Conservation (phyloP, 129 eudicot species). For the Pseudognaphalium luteoalbum region DNA sequence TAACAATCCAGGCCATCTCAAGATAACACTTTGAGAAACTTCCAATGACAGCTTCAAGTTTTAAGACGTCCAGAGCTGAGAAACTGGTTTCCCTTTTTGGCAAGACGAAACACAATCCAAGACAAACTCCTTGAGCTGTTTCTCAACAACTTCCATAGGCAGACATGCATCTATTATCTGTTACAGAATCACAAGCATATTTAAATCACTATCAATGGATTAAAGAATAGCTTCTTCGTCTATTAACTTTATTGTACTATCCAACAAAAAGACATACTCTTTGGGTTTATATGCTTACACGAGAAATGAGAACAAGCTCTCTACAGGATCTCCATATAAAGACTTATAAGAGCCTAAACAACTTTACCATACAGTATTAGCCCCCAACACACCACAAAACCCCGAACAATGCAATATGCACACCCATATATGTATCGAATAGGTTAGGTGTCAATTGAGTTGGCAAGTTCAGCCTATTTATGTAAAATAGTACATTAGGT, state of each 20-base stretch:
- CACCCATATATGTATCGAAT: too few species aligned
- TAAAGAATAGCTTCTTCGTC: neutral
- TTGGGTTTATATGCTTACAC: neutral
- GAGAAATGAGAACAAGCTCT: neutral
- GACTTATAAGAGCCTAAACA: too few species aligned
- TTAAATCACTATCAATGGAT: conserved; percentile 14
- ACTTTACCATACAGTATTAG: neutral
- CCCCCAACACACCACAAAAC: neutral
- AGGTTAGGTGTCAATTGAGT: neutral
- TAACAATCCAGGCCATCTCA: conserved; percentile 7
- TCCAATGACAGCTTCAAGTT: conserved; percentile 13
- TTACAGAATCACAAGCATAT: conserved; percentile 10
- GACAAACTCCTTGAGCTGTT: conserved; percentile 55
- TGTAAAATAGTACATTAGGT: neutral
- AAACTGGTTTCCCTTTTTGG: conserved; percentile 61
- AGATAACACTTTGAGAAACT: neutral
- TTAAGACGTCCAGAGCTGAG: conserved; percentile 56
- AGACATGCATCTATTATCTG: conserved; percentile 79
- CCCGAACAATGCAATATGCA: neutral
- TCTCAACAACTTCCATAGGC: conserved; percentile 71
- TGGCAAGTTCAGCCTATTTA: neutral
- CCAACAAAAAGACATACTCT: neutral
- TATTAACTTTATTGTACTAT: neutral
- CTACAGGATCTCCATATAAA: neutral
- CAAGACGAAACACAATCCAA: conserved; percentile 56